Evolutionary conservation across 1,284 basidiomycete genomes (phyloP), one percentile per base, ranked within the genome.

Genomic region (Melanopsichium pennsylvanicum): DNA sequence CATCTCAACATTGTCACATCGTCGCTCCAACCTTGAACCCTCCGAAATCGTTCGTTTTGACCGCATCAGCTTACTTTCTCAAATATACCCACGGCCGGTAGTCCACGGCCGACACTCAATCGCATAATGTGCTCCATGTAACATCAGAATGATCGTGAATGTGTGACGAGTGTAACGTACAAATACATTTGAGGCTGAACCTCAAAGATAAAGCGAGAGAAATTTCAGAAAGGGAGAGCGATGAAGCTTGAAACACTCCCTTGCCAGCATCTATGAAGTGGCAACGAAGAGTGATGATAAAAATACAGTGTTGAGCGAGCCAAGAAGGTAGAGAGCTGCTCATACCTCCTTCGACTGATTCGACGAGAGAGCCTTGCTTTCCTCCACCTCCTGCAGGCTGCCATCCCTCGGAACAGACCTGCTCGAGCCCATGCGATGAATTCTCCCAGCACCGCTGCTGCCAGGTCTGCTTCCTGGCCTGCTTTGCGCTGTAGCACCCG

Each of bases 351-450:
- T 27, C 32, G 50, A 37, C 5, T 27, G 27, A 4, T 54, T 33
- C 18, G 55, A 43, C 8, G 27, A 29, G 27, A 13, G 7, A 4
- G 27, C 19, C n/a, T 33, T 26, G 13, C 22, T 15, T 39, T 67
- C 57, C 31, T 60, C 57, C n/a, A 50, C 63, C 32, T 67, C 63
- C 4, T 34, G 27, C 31, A 67, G 37, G 21, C 63, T 50, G 25
- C 51, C 57, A 12, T 60, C 52, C 12, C 47, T 32, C 13, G 58
- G 58, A n/a, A 68, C 54, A 0, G 64, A 68, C 21, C 49, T 40
- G 42, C 54, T 52, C 8, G 64, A 68, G 18, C 54, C 64, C 4
- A 61, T 41, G 18, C 64, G 50, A 26, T 68, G 64, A 12, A 61
- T 54, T 13, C 64, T 45, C 15, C 49, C 58, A 0, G 48, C 58